phyloP scores from a whole-genome alignment of 306 rosid genomes.

The Senna siamea region DNA sequence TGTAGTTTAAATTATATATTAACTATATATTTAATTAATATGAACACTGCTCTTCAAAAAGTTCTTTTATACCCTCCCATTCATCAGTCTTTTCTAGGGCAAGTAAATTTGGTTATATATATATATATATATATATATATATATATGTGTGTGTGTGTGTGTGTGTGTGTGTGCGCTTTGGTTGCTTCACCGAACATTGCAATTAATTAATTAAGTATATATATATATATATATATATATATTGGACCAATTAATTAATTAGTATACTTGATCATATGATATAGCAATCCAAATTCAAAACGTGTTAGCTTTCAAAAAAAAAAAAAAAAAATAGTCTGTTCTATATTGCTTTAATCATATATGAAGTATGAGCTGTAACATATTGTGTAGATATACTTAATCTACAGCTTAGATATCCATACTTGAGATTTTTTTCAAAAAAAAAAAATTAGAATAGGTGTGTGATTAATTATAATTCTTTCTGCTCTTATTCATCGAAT shows the following conservation, averaged over 20 bases:
- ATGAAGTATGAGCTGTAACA: too few species aligned
- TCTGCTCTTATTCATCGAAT: too few species aligned
- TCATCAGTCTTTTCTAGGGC: constrained; percentile 46
- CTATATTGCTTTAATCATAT: too few species aligned
- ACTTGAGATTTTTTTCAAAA: too few species aligned
- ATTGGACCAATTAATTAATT: not conserved
- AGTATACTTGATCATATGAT: too few species aligned
- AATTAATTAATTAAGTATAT: constrained; percentile 12
- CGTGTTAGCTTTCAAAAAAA: constrained; percentile 27
- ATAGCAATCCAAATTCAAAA: constrained; percentile 4
- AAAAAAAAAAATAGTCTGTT: too few species aligned
- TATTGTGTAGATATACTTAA: too few species aligned
- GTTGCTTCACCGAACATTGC: constrained; percentile 8
- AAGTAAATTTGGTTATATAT: constrained; percentile 30
- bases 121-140: constrained; percentile 14
- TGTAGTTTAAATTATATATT: not conserved
- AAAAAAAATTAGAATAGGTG: too few species aligned
- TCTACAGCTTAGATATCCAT: too few species aligned
- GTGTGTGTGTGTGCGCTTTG: too few species aligned
- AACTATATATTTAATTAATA: not conserved
- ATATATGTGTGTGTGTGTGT: too few species aligned
- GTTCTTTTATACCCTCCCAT: constrained; percentile 18
- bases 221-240: not conserved
- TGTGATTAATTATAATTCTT: too few species aligned
- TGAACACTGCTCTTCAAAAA: constrained; percentile 4